Evolutionary conservation across 805 yeast species (phyloP), one percentile per base, ranked within the genome.

Genomic region (Wickerhamiella qilinensis): DNA sequence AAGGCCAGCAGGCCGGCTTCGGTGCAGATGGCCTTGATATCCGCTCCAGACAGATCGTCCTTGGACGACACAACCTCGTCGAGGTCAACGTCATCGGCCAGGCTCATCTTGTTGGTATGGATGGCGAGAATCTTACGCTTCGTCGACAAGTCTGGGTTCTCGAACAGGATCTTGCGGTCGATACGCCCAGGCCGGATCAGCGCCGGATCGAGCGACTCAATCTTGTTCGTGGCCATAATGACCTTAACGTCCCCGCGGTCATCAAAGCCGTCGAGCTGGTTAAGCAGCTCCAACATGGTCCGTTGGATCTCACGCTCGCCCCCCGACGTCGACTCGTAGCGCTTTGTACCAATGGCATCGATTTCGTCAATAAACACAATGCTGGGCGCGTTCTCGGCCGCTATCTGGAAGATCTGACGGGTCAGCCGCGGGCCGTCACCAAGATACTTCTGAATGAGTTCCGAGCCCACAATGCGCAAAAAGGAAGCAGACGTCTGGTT

Each of bases 281-380:
- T 88, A 54, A 88, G 71, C 53, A 88, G 65, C 63, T 86, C 97
- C 71, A 86, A 68, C 97, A 86, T 88, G 28, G 97, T 88, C 67
- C 97, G 77, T 65, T 88, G 97, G 46, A 88, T 83, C 63, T 88
- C 97, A 50, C 94, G 73, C 63, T 88, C 97, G 56, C 97, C 97
- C 33, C 97, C 96, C 17, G 93, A 78, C 5, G 78, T 67, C 17
- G 67, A 78, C 43, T 88, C 95, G 59, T 88, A 86, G 60, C 99
- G 77, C 59, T 88, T 88, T n/a, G 94, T 81, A 61, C 98, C 99
- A 56, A 91, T 91, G 33, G 99, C 97, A 62, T 91, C 98, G 55
- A 91, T 88, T 65, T 91, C 98, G 64, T 91, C 98, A 48, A 91
- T 91, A 55, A 91, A 91, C 28, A 91, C 95, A 63, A 91, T 91